Conservation (phyloP, 345 rosid species). For the Cardamine chenopodiifolia region DNA sequence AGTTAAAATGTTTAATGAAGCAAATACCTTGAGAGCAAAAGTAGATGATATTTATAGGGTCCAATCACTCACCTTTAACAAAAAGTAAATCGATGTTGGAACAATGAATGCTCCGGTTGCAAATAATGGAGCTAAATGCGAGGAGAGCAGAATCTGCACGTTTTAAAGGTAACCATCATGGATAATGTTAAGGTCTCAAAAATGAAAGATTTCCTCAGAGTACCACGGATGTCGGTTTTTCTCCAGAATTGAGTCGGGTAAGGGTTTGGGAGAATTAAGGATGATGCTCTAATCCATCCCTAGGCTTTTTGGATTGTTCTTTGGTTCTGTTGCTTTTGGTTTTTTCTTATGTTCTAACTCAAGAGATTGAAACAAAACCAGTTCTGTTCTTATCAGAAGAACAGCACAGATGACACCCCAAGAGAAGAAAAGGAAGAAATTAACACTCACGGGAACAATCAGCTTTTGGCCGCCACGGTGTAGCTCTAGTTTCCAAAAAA, state of each 20-base stretch:
- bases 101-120: conserved; percentile 80
- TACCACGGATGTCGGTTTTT: neutral
- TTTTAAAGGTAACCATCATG: conserved; percentile 27
- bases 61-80: conserved; percentile 68
- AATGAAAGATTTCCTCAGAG: conserved; percentile 2
- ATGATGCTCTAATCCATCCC: neutral
- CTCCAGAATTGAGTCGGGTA: neutral
- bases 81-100: conserved; percentile 84
- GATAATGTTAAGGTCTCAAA: conserved; percentile 10
- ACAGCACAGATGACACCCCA: neutral
- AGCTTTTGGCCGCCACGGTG: conserved; percentile 87
- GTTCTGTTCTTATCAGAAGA: neutral
- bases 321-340: neutral
- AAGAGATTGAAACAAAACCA: conserved; percentile 6
- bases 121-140: conserved; percentile 58
- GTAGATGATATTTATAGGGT: conserved; percentile 6
- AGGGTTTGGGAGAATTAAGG: neutral
- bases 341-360: conserved; percentile 3
- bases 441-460: conserved; percentile 75
- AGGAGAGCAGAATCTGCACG: conserved; percentile 83
- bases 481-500: conserved; percentile 88
- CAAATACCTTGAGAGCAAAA: conserved; percentile 19
- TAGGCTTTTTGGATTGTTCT: conserved; percentile 1
- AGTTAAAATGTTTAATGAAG: neutral
- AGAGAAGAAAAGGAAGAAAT: conserved; percentile 1